Conservation (phyloP, 1,284 basidiomycete species). For the Heimioporus punctisporus region DNA sequence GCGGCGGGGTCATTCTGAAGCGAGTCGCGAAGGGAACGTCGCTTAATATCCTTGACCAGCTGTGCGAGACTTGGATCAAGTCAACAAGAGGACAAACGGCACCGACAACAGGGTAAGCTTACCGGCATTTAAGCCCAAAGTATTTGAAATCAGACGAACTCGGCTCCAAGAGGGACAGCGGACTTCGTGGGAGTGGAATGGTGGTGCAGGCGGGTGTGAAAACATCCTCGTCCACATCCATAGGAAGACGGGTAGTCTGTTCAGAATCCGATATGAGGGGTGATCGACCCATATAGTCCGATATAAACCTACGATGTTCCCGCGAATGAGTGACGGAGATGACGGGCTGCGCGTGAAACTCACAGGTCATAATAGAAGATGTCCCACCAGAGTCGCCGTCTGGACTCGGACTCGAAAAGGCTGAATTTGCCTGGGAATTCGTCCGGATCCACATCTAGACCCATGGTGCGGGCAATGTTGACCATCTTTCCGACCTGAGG, state of each 20-base stretch:
- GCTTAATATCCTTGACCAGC: slow-evolving; percentile 52
- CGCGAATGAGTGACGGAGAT: slow-evolving; percentile 8
- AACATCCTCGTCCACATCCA: slow-evolving; percentile 53
- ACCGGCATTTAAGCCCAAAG: slow-evolving; percentile 51
- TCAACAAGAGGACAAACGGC: slow-evolving; percentile 6
- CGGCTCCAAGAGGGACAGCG: slow-evolving; percentile 28
- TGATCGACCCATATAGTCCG: slow-evolving; percentile 62
- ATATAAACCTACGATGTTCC: slow-evolving; percentile 53
- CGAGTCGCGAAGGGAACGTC: slow-evolving; percentile 42
- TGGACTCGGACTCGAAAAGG: slow-evolving; percentile 59
- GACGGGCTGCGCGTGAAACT: slow-evolving; percentile 29
- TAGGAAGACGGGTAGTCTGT: slow-evolving; percentile 34
- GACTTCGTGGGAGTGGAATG: slow-evolving; percentile 40
- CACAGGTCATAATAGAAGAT: slow-evolving; percentile 73
- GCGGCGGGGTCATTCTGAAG: slow-evolving; percentile 31
- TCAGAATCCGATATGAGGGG: slow-evolving; percentile 49
- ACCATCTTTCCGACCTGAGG: slow-evolving; percentile 67
- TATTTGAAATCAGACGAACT: slow-evolving; percentile 39
- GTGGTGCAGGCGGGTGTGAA: slow-evolving; percentile 48
- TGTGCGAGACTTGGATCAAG: slow-evolving; percentile 39
- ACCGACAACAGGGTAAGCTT: slow-evolving; percentile 15
- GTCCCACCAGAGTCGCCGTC: slow-evolving; percentile 74
- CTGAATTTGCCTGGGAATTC: slow-evolving; percentile 44
- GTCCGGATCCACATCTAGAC: slow-evolving; percentile 62
- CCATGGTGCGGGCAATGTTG: slow-evolving; percentile 63